Base-by-base conservation (phyloP, 1,139 yeast species). In the Eremothecium cymbalariae region DNA sequence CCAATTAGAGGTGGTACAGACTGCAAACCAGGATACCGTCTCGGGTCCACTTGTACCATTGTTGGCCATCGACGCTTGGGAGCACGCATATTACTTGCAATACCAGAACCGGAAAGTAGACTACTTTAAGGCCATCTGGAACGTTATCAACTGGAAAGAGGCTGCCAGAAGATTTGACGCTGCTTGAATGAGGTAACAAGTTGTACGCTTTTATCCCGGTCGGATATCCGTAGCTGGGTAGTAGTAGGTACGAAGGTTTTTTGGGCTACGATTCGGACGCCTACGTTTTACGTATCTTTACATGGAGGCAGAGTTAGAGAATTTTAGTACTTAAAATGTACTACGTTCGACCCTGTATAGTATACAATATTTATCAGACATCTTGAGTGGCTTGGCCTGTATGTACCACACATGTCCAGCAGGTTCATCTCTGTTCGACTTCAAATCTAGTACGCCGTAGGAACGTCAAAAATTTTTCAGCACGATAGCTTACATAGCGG, bases 21-120 rank as follows among this genome's bases (percentile, higher is more conserved):
- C 88, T 50, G 70, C 75, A 50, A 88, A 88, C 70, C 97, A 88
- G 64, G 97, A 88, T 64, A 82, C 94, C 26, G 85, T 83, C 25
- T 70, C 81, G 32, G 81, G 85, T 26, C 67, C 73, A 19, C 70
- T 74, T 57, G 70, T 76, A 37, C 95, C 96, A 33, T 68, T 88
- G 61, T 72, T 88, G 42, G 97, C 95, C 36, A 84, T 88, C 60
- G 97, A 88, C 57, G 96, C 97, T 43, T 88, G 97, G 97, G 97
- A 88, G 65, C 97, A 88, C 59, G 96, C 97, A 37, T 88, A 86
- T 70, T 88, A 88, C 73, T 72, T 88, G 65, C 96, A 88, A 65
- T 88, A 88, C 70, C 82, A 84, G 66, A 88, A 88, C 67, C 90
- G 80, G 60, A 88, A 88, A 72, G 94, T 65, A 32, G 95, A 88